Evolutionary conservation across 176 grass and related monocot genomes (phyloP), one percentile per base, ranked within the genome.

Genomic region (maize (Zea mays)): DNA sequence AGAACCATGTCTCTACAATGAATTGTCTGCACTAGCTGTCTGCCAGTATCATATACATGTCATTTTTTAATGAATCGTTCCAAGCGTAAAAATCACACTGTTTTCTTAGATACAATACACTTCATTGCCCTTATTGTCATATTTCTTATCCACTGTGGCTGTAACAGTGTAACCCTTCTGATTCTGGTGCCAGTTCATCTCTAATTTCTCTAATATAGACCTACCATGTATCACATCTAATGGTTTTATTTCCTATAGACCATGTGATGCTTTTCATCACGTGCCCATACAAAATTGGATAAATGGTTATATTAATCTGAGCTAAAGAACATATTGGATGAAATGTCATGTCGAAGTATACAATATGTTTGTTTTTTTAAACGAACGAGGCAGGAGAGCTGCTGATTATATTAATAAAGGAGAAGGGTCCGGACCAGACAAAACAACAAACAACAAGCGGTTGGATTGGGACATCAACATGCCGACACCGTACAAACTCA

Each of bases 241-340:
- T 86, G 43, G 15, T 80, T 43, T 34, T 62, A 52, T 34, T 39
- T 83, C 42, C n/a, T 75, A 70, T 21, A 64, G 70, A 19, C 45
- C 46, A 64, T 27, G 17, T 37, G 37, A 42, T 64, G 37, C 27
- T 33, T 72, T 56, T 57, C 45, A 46, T 66, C 6, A 0, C 33
- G 13, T 77, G 17, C 47, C 64, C 38, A 17, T 79, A 75, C 13
- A 41, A 19, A 80, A 75, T 27, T 42, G 56, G 0, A 2, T 33
- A 59, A 75, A 3, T n/a, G 67, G 16, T 38, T 45, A 16, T 55
- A 6, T 69, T 20, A 43, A 36, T 67, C 3, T 35, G 51, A 41
- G 63, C 39, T 63, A 43, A 46, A 62, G 36, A 72, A 39, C 66
- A 4, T 65, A 12, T 67, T 27, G 27, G 27, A 27, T 27, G 27